These are phyloP conservation scores for Trametes coccinea DNA, from an alignment of 768 basidiomycete species.

Conservation along the genomic window DNA sequence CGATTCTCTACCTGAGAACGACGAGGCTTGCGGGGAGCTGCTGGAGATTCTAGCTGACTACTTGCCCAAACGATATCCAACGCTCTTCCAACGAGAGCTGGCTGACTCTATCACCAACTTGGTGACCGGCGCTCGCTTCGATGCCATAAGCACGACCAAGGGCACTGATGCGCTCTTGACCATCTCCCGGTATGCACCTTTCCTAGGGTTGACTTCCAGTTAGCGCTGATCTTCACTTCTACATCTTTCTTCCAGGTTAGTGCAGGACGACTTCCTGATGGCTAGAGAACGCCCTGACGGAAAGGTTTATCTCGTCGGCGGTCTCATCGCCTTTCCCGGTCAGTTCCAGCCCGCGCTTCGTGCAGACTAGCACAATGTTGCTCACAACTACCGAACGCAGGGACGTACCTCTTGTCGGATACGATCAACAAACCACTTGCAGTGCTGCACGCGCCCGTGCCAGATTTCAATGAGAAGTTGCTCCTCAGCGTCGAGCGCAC, in stretches of 20 bases:
- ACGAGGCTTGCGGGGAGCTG: conserved; percentile 35
- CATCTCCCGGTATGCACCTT: conserved; percentile 27
- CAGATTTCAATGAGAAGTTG: conserved; percentile 39
- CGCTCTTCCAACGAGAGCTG: conserved; percentile 30
- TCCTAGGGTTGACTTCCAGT: background rate
- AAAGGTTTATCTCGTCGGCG: conserved; percentile 38
- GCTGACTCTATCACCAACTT: conserved; percentile 30
- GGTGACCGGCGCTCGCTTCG: conserved; percentile 29
- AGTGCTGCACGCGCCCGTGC: conserved; percentile 32
- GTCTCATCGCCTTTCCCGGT: conserved; percentile 37
- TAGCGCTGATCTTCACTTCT: too few relatives aligned
- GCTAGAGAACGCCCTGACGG: conserved; percentile 36
- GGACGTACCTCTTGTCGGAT: conserved; percentile 36
- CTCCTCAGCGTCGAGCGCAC: conserved; percentile 38
- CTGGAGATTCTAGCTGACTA: conserved; percentile 35
- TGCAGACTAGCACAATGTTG: too few relatives aligned
- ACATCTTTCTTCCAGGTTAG: conserved; percentile 25
- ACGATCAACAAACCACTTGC: conserved; percentile 34
- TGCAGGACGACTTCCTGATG: conserved; percentile 40
- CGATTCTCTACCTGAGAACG: conserved; percentile 38
- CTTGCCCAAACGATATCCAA: conserved; percentile 38
- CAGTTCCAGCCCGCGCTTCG: too few relatives aligned
- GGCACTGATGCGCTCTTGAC: conserved; percentile 33
- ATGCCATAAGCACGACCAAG: conserved; percentile 5
- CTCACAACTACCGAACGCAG: conserved; percentile 9